phyloP scores from a whole-genome alignment of 257 asterid species.

The Nicotiana attenuata region DNA sequence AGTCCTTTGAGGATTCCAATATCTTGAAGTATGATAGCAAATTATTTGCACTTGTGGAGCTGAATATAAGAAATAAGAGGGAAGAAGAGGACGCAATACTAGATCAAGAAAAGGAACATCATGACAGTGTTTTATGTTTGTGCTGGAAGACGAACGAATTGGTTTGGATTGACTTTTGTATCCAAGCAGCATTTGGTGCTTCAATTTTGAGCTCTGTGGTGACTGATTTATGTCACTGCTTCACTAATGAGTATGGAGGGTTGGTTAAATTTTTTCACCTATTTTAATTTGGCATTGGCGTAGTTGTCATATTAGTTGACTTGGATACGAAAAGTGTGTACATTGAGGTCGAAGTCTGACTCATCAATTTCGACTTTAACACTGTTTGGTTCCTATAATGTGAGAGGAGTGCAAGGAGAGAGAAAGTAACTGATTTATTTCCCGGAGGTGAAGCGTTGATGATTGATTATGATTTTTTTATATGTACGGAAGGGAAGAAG shows the following conservation, averaged over 20 bases:
- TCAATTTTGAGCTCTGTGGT: background rate
- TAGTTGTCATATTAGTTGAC: background rate
- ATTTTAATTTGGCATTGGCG: background rate
- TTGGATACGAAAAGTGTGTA: background rate
- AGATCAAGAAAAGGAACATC: background rate
- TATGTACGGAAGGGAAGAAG: background rate
- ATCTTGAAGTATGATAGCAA: background rate
- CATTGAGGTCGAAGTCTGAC: background rate
- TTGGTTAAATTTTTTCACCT: background rate
- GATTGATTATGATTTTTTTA: background rate
- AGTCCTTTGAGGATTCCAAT: background rate
- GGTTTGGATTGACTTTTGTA: background rate
- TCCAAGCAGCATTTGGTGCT: background rate
- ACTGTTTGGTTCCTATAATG: background rate
- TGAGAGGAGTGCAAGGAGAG: background rate
- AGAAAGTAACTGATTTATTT: background rate
- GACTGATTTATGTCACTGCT: constrained; percentile 2
- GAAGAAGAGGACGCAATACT: background rate
- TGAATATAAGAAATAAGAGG: background rate
- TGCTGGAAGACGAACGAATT: background rate
- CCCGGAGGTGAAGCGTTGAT: background rate
- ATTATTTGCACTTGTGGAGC: background rate
- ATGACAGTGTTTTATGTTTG: background rate
- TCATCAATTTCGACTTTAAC: background rate
- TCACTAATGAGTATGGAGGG: background rate